Evolutionary conservation across 441 rosid species (phyloP), one percentile per base, ranked within the genome.

Genomic region (Pelargonium myrrhifolium): DNA sequence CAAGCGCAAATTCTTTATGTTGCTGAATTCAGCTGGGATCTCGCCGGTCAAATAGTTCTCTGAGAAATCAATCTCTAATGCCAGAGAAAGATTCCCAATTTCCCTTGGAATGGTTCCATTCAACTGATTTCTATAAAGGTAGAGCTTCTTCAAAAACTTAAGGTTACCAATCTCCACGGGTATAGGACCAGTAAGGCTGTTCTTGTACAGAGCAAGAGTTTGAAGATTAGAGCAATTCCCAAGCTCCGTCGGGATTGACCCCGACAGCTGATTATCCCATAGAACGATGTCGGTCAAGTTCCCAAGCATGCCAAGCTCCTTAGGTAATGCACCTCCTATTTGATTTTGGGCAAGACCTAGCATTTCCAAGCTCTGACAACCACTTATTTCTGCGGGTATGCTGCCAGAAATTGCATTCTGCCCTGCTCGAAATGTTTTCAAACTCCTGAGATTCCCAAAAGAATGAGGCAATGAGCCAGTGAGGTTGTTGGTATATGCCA

Each of bases 301-400:
- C 18, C 79, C 77, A 24, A 94, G 89, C 90, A 77, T 81, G 60
- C 99, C 99, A 58, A 91, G 68, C 67, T 91, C 97, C 80, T 78
- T 86, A 0, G 99, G 99, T 72, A 94, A 72, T 71, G 83, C 81
- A 39, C 96, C 97, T 59, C 89, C 90, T n/a, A 94, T 77, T 55
- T 72, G 45, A 75, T 94, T 94, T 70, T 91, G 97, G 8, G 99
- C 99, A 73, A 94, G 90, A 75, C 99, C 99, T 49, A 94, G 89
- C 71, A 88, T 72, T 78, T 70, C 43, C 81, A 94, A 77, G 77
- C 87, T 86, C 65, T 79, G 82, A 53, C 99, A 94, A 51, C 84
- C 81, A 73, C 93, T 79, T 22, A 94, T 84, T 82, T 94, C 96
- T 1, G 83, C 74, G 15, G 99, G 99, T 68, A 94, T 71, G 59